phyloP scores from a whole-genome alignment of 306 rosid genomes.

The Ammopiptanthus mongolicus region DNA sequence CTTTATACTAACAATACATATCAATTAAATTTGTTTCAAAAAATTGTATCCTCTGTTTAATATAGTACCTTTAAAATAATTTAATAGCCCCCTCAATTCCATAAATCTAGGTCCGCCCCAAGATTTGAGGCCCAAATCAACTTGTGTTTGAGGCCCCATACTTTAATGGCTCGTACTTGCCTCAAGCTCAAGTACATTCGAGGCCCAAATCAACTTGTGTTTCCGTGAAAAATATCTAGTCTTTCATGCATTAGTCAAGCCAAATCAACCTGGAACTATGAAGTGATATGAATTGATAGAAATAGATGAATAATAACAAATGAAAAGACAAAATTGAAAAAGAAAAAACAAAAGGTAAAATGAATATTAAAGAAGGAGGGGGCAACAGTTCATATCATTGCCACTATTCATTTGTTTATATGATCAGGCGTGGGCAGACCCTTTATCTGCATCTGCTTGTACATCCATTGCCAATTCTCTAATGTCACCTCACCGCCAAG shows the following conservation, averaged over 20 bases:
- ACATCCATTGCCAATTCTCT: constrained; percentile 91
- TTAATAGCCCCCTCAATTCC: too few species aligned
- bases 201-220: background rate
- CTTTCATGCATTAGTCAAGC: constrained; percentile 6
- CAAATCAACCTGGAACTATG: constrained; percentile 12
- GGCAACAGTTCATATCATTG: background rate
- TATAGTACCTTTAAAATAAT: too few species aligned
- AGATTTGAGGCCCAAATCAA: too few species aligned
- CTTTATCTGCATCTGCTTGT: constrained; percentile 74
- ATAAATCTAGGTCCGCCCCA: too few species aligned
- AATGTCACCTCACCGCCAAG: constrained; percentile 88
- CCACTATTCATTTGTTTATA: constrained; percentile 22
- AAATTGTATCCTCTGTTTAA: too few species aligned
- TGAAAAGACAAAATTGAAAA: background rate
- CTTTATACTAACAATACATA: too few species aligned
- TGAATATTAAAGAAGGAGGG: background rate
- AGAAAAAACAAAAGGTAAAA: background rate
- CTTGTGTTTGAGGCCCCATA: too few species aligned
- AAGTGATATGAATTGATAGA: constrained; percentile 6
- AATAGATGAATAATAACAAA: background rate
- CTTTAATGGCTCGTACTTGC: too few species aligned
- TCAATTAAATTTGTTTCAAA: too few species aligned
- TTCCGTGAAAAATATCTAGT: background rate
- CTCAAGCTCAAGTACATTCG: constrained; percentile 3
- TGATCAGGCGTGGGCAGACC: constrained; percentile 52